These are phyloP conservation scores for Populus ilicifolia DNA, from an alignment of 345 rosid species.

Conservation along the genomic window DNA sequence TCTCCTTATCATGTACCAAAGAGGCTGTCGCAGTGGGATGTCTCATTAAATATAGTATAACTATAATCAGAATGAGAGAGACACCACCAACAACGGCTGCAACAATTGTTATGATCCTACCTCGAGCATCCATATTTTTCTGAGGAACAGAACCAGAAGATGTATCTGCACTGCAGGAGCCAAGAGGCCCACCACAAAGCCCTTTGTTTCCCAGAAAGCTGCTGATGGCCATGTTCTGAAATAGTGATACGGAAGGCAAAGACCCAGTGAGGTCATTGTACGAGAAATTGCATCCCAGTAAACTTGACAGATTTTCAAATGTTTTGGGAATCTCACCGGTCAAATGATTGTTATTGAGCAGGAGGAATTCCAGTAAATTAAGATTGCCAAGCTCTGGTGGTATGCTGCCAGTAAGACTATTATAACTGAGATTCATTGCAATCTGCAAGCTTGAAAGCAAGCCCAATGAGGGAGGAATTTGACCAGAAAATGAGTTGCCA, in stretches of 20 bases:
- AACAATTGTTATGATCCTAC: constrained; percentile 45
- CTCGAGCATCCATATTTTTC: constrained; percentile 24
- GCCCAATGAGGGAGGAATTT: constrained; percentile 61
- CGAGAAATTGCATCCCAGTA: constrained; percentile 73
- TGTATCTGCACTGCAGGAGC: constrained; percentile 27
- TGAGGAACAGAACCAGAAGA: constrained; percentile 13
- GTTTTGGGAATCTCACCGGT: constrained; percentile 64
- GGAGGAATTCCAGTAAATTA: constrained; percentile 66
- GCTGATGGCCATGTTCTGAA: constrained; percentile 58
- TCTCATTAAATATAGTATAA: constrained; percentile 51
- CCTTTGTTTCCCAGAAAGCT: constrained; percentile 67
- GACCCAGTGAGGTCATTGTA: constrained; percentile 64
- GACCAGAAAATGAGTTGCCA: constrained; percentile 60
- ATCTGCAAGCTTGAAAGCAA: constrained; percentile 67
- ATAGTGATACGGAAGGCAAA: constrained; percentile 55
- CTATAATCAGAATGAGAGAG: constrained; percentile 43
- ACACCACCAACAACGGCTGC: constrained; percentile 44
- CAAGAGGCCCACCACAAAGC: constrained; percentile 43
- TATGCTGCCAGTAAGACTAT: constrained; percentile 57
- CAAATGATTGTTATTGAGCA: constrained; percentile 67
- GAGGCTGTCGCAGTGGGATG: constrained; percentile 40
- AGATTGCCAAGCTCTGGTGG: constrained; percentile 67
- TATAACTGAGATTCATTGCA: constrained; percentile 75
- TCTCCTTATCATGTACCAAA: constrained; percentile 41
- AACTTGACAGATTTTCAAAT: constrained; percentile 66